Conservation (phyloP, 768 basidiomycete species). For the Russula compacta region DNA sequence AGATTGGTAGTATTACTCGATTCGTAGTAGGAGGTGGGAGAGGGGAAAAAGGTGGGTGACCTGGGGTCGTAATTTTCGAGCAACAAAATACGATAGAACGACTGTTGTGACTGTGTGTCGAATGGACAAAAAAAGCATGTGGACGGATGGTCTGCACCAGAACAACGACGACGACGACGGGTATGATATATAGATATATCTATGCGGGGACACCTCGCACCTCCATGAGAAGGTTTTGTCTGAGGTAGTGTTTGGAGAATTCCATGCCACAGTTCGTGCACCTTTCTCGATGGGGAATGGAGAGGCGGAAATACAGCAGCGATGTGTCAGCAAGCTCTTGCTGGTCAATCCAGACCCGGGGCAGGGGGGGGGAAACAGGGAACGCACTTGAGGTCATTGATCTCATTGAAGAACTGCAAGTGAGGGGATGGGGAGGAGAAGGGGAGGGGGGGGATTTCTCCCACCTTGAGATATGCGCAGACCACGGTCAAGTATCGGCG, state of each 20-base stretch:
- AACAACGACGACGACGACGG: neutral
- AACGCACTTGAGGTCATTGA: conserved; percentile 31
- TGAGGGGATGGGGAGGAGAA: neutral
- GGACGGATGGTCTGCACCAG: neutral
- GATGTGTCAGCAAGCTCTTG: neutral
- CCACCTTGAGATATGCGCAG: conserved; percentile 3
- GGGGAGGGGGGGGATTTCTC: neutral
- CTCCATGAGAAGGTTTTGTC: conserved; percentile 35
- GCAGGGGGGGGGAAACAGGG: neutral
- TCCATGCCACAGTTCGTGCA: conserved; percentile 34
- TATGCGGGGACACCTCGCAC: conserved; percentile 32
- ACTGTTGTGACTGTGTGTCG: neutral
- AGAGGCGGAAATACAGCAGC: neutral
- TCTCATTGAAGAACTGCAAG: conserved; percentile 33
- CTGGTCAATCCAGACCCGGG: neutral
- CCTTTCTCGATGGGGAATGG: conserved; percentile 18
- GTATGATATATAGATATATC: neutral
- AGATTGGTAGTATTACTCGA: too few relatives aligned
- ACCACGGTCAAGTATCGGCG: conserved; percentile 4
- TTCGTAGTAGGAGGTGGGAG: too few relatives aligned
- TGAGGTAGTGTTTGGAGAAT: conserved; percentile 34
- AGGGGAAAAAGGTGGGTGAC: too few relatives aligned
- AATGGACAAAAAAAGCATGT: neutral
- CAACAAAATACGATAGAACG: neutral
- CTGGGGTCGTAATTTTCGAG: neutral